These are phyloP conservation scores for Podochytrium sp. DNA, from an alignment of 192 early-diverging fungal genomes.

Conservation along the genomic window DNA sequence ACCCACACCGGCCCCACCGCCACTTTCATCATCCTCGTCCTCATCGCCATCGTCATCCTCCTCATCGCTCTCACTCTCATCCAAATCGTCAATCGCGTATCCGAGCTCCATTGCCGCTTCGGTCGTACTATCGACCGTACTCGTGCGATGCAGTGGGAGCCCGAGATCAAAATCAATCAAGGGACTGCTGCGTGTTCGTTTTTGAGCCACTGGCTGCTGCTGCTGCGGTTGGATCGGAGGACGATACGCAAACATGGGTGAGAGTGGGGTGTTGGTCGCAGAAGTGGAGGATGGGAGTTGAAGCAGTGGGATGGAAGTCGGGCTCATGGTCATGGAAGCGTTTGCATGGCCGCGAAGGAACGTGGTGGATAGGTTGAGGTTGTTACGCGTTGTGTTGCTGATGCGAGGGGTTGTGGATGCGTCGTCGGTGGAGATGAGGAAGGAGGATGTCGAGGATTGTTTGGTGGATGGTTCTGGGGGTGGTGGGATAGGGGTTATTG, in stretches of 20 bases:
- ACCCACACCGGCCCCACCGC: background rate
- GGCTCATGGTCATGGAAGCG: background rate
- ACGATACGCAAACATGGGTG: too few species aligned
- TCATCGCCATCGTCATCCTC: background rate
- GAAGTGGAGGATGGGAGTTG: background rate
- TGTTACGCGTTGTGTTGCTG: background rate
- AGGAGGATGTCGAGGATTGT: background rate
- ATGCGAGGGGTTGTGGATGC: background rate
- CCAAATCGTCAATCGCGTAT: constrained; percentile 4
- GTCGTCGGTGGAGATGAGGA: background rate
- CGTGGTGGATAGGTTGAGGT: background rate
- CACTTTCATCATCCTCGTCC: background rate
- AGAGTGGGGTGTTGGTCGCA: background rate
- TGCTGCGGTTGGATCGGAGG: too few species aligned
- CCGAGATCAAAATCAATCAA: constrained; percentile 22
- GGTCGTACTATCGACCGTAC: constrained; percentile 20
- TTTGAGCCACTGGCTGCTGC: too few species aligned
- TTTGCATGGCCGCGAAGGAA: background rate
- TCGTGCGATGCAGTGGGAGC: constrained; percentile 12
- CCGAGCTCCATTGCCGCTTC: constrained; percentile 27
- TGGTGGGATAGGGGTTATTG: background rate
- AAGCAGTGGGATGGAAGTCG: background rate
- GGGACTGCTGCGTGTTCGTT: too few species aligned
- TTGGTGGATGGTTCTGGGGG: background rate
- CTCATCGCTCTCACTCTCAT: background rate